Percentiles rank a stretch among this genome's conserved stretches.
Conservation (phyloP, 2,329 filamentous ascomycete species). For the Pseudogymnoascus sp. region DNA sequence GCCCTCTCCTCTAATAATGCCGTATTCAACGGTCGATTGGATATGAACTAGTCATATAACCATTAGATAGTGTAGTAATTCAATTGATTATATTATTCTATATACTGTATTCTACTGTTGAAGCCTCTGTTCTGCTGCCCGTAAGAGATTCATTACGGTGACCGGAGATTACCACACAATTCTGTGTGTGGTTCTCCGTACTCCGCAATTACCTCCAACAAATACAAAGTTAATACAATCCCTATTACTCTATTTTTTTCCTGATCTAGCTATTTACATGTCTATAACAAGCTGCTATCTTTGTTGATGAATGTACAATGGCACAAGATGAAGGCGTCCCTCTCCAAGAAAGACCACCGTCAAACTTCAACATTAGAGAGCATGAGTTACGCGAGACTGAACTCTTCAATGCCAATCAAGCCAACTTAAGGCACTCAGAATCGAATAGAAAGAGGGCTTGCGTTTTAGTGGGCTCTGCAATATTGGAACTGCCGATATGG, state of each 20-base stretch:
- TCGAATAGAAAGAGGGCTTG: conserved; percentile 24
- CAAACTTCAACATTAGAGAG: background rate
- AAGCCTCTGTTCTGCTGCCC: no score
- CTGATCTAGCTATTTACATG: background rate
- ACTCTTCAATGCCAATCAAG: conserved; percentile 8
- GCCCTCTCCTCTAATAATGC: no score
- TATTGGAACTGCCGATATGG: conserved; percentile 46
- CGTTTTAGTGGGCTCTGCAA: conserved; percentile 37
- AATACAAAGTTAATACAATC: background rate
- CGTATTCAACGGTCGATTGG: no score
- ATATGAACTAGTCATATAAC: no score
- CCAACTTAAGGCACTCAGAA: conserved; percentile 17
- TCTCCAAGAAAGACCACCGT: background rate
- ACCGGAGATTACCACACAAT: no score
- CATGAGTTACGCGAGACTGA: background rate
- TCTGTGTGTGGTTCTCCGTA: no score
- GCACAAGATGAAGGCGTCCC: background rate
- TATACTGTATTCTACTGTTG: no score
- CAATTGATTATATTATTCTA: no score
- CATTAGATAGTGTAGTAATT: no score
- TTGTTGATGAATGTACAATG: background rate
- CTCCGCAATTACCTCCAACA: no score
- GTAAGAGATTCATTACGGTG: no score
- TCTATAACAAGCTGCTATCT: background rate
- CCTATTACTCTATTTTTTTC: background rate